Conservation (phyloP, 2,329 filamentous ascomycete genomes). For the Penicillium psychrosexuale region DNA sequence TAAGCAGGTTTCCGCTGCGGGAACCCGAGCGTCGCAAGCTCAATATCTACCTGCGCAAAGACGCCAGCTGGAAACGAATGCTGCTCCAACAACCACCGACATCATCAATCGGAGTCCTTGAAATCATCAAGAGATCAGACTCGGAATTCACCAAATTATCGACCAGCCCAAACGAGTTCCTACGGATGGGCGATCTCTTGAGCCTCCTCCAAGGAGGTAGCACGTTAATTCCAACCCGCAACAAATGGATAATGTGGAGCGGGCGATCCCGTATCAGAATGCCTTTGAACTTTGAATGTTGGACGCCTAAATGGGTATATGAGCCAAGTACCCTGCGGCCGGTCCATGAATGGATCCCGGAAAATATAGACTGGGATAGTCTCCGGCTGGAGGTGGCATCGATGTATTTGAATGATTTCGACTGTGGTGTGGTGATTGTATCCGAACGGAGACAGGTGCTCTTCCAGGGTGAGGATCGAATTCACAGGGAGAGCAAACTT, state of each 20-base stretch:
- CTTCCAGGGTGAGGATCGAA: slow-evolving; percentile 5
- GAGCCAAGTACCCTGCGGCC: slow-evolving; percentile 1
- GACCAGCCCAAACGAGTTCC: not conserved
- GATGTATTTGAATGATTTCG: slow-evolving; percentile 8
- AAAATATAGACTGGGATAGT: slow-evolving; percentile 11
- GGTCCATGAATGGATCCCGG: slow-evolving; percentile 3
- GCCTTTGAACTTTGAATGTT: slow-evolving; percentile 6
- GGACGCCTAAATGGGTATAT: slow-evolving; percentile 7
- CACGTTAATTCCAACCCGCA: slow-evolving; percentile 6
- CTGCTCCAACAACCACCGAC: slow-evolving; percentile 7
- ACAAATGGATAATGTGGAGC: slow-evolving; percentile 10
- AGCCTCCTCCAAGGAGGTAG: slow-evolving; percentile 1
- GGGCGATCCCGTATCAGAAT: slow-evolving; percentile 5
- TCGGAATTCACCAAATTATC: slow-evolving; percentile 4
- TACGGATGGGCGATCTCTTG: slow-evolving; percentile 3
- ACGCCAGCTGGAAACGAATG: slow-evolving; percentile 8
- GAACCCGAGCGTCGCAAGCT: slow-evolving; percentile 1
- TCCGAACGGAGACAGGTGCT: slow-evolving; percentile 7
- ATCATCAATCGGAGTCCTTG: slow-evolving; percentile 6
- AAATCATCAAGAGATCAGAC: slow-evolving; percentile 10
- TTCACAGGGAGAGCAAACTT: slow-evolving; percentile 4
- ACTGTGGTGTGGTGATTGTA: slow-evolving; percentile 7
- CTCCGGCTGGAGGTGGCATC: slow-evolving; percentile 7
- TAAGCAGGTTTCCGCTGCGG: slow-evolving; percentile 6
- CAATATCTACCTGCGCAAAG: slow-evolving; percentile 1